Conservation (phyloP, 306 rosid species). For the Lotus japonicus region DNA sequence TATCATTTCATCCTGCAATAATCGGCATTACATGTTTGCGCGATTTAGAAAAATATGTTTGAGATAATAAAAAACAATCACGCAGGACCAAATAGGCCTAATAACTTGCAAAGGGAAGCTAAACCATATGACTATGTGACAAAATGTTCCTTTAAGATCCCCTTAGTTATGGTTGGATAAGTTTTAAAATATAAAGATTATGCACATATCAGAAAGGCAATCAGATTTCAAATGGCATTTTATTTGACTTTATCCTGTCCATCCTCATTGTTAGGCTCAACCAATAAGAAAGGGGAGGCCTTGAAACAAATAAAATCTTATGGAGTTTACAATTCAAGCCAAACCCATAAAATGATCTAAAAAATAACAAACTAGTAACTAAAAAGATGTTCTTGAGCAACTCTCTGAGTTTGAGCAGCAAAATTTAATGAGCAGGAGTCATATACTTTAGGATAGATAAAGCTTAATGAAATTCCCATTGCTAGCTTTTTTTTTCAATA, state of each 20-base stretch:
- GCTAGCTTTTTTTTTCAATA: not conserved
- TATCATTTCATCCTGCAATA: constrained; percentile 75
- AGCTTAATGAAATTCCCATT: not conserved
- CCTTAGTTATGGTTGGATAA: not conserved
- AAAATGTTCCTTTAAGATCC: constrained; percentile 3
- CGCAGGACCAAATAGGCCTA: not conserved
- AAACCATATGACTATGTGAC: not conserved
- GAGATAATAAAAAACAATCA: constrained; percentile 5
- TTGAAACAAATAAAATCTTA: not conserved
- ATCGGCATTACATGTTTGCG: not conserved
- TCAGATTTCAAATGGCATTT: not conserved
- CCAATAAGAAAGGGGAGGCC: not conserved
- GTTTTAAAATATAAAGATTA: constrained; percentile 6
- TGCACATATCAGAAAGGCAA: not conserved
- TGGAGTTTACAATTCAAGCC: not conserved
- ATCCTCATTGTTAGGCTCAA: constrained; percentile 6
- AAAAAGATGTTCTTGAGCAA: not conserved
- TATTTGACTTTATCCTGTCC: not conserved
- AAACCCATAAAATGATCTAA: not conserved
- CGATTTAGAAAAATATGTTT: not conserved
- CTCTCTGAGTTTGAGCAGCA: not conserved
- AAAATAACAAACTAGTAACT: not conserved
- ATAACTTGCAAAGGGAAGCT: not conserved
- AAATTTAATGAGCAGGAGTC: not conserved
- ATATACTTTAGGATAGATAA: constrained; percentile 1